Conservation (phyloP, 2,329 filamentous ascomycete species). For the Colletotrichum melonis region DNA sequence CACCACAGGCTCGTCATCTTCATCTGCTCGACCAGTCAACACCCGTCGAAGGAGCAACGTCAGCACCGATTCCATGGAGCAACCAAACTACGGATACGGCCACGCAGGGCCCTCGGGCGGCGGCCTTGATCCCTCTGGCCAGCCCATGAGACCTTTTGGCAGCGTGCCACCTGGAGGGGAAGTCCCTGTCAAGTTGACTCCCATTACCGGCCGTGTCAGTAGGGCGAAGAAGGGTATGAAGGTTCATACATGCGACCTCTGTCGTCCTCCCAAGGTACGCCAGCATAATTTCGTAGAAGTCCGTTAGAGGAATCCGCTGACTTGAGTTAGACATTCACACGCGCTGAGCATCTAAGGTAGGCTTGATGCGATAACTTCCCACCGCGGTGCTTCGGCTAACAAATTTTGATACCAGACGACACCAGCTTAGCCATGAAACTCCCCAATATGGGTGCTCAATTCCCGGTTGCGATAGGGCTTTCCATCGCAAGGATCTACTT, state of each 20-base stretch:
- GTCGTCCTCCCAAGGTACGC: constrained; percentile 62
- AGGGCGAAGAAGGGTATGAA: constrained; percentile 70
- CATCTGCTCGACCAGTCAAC: constrained; percentile 22
- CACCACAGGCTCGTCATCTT: constrained; percentile 41
- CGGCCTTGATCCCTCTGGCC: constrained; percentile 39
- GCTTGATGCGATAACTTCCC: constrained; percentile 3
- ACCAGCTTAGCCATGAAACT: constrained; percentile 69
- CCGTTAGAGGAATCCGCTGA: neutral
- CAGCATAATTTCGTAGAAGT: constrained; percentile 1
- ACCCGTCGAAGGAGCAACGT: constrained; percentile 56
- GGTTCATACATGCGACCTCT: constrained; percentile 65
- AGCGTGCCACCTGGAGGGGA: constrained; percentile 47
- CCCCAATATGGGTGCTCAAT: constrained; percentile 63
- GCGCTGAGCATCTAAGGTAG: constrained; percentile 72
- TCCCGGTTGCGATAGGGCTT: constrained; percentile 66
- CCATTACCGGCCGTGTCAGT: constrained; percentile 67
- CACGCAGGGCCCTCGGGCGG: constrained; percentile 42
- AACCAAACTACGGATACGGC: constrained; percentile 39
- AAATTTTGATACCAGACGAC: constrained; percentile 56
- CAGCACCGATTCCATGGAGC: constrained; percentile 63
- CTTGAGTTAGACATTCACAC: constrained; percentile 65
- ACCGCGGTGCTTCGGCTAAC: constrained; percentile 3
- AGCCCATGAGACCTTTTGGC: constrained; percentile 55
- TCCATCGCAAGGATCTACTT: constrained; percentile 69
- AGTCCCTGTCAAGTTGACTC: constrained; percentile 62